Evolutionary conservation across 768 basidiomycete genomes (phyloP).

Genomic region (Mycena haematopus): DNA sequence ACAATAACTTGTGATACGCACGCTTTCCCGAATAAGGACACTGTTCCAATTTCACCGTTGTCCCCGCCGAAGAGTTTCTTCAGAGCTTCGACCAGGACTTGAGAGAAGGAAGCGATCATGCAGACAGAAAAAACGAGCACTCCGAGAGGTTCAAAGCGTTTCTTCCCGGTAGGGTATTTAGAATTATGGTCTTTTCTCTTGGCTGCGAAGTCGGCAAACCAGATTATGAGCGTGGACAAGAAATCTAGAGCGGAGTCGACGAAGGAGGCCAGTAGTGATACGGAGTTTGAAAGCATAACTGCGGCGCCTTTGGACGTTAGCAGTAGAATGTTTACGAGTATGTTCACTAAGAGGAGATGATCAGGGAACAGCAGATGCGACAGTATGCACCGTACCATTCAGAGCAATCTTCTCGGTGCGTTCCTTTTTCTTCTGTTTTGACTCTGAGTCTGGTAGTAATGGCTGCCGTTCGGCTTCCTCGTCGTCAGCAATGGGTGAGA

Average conservation of each 20-base stretch:
- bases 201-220: slow-evolving; percentile 28
- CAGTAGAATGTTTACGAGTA: slow-evolving; percentile 26
- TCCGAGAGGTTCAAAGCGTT: slow-evolving; percentile 31
- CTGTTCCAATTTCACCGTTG: slow-evolving; percentile 19
- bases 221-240: slow-evolving; percentile 30
- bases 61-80: slow-evolving; percentile 26
- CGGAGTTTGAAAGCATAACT: slow-evolving; percentile 23
- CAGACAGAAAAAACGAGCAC: slow-evolving; percentile 31
- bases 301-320: slow-evolving; percentile 27
- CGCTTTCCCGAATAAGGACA: slow-evolving; percentile 30
- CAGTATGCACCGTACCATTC: slow-evolving; percentile 19
- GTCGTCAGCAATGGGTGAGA: slow-evolving; percentile 10
- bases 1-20: slow-evolving; percentile 1
- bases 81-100: slow-evolving; percentile 26
- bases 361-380: neutral
- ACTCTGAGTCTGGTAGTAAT: slow-evolving; percentile 15
- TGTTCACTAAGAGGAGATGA: slow-evolving; percentile 19
- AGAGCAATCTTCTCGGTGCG: slow-evolving; percentile 28
- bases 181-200: slow-evolving; percentile 19
- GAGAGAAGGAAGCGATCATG: slow-evolving; percentile 31
- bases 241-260: slow-evolving; percentile 31
- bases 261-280: slow-evolving; percentile 30
- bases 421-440: slow-evolving; percentile 21
- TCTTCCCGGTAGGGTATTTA: slow-evolving; percentile 31
- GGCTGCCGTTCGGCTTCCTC: slow-evolving; percentile 26